Base-by-base conservation (phyloP, 768 basidiomycete species). In the Paxillus rubicundulus region DNA sequence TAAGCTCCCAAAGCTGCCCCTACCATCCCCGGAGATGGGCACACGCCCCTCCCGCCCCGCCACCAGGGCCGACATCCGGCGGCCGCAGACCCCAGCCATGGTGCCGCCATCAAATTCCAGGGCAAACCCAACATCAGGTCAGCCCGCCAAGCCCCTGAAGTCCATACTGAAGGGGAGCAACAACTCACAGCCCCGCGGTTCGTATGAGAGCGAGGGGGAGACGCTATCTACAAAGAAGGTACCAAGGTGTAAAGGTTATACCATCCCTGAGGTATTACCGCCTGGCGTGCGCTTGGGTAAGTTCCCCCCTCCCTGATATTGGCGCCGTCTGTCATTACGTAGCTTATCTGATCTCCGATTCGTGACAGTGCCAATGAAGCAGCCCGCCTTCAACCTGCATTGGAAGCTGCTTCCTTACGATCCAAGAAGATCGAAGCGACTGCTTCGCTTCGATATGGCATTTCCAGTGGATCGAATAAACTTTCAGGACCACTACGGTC, bases 381-480 rank as follows among this genome's bases (percentile, higher is more conserved):
- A 59, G 12, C 74, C 75, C 27, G 63, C 72, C 1, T 68, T 77
- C 44, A 61, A 75, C 51, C 55, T 80, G 49, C 74, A 73, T 54
- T 83, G 81, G 81, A 76, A 75, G 46, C 60, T 82, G 16, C 70
- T 78, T 39, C 76, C 78, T 16, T 78, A 65, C 50, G 64, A 67
- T 48, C 43, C 40, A 28, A 64, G 69, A 20, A 57, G 62, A 49
- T 62, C 67, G 41, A 71, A 60, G 38, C 77, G 71, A 8, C 58
- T 70, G 18, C 52, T 82, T 13, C 75, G 73, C 53, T 84, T 82
- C 62, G 82, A 84, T 51, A 63, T 75, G 52, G 77, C 74, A 4
- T 80, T 80, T 56, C 64, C 64, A 57, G 77, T 63, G 67, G 79
- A 60, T 21, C 62, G 51, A 36, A 65, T 59, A 36, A 53, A 43